Evolutionary conservation across 2,329 filamentous ascomycete genomes (phyloP).

Genomic region (Arthroderma uncinatum): DNA sequence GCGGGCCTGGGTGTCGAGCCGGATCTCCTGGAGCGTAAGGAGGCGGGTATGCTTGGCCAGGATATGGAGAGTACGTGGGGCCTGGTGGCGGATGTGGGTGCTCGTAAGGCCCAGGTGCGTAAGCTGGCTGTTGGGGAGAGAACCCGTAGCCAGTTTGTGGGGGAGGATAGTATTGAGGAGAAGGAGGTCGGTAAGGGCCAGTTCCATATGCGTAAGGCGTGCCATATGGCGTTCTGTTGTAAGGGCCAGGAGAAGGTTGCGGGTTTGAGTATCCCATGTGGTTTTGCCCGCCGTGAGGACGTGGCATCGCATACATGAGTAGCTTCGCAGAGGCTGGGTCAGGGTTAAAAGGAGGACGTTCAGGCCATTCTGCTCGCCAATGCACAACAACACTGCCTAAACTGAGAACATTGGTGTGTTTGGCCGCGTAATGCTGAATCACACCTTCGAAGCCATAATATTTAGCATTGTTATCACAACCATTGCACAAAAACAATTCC

Average conservation of each 20-base stretch:
- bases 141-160: slow-evolving; percentile 17
- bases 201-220: slow-evolving; percentile 23
- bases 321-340: slow-evolving; percentile 42
- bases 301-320: slow-evolving; percentile 26
- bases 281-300: slow-evolving; percentile 16
- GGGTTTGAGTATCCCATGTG: slow-evolving; percentile 14
- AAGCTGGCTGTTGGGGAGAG: slow-evolving; percentile 16
- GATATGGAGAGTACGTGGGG: slow-evolving; percentile 19
- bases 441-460: slow-evolving; percentile 67
- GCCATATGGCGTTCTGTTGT: slow-evolving; percentile 24
- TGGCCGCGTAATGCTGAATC: slow-evolving; percentile 72
- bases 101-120: slow-evolving; percentile 15
- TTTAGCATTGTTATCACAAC: slow-evolving; percentile 53
- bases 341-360: slow-evolving; percentile 58
- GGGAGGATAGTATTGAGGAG: slow-evolving; percentile 20
- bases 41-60: slow-evolving; percentile 17
- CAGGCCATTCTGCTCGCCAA: slow-evolving; percentile 74
- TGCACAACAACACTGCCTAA: slow-evolving; percentile 60
- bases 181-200: slow-evolving; percentile 24
- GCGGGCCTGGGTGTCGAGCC: slow-evolving; percentile 14
- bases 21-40: slow-evolving; percentile 16
- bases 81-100: slow-evolving; percentile 14
- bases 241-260: slow-evolving; percentile 21
- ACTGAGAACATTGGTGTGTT: slow-evolving; percentile 62
- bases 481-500: slow-evolving; percentile 65